Percentiles rank a stretch among this genome's conserved stretches.
Evolutionary conservation across 306 rosid genomes (phyloP).

Genomic region (Begonia masoniana): DNA sequence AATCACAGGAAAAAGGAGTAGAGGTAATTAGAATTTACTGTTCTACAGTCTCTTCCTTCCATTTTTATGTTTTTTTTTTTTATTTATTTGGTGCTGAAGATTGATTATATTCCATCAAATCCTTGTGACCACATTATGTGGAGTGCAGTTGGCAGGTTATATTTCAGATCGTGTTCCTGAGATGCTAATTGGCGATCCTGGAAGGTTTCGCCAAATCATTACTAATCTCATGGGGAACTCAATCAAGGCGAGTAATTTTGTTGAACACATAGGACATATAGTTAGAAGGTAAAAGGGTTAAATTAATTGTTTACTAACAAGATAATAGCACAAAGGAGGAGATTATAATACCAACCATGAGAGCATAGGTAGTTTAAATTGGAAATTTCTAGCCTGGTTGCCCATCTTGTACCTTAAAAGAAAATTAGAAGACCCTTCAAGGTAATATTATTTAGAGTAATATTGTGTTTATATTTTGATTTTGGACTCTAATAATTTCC

Average conservation of each 20-base stretch:
- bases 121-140: background rate
- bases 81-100: background rate
- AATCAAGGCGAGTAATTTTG: constrained; percentile 42
- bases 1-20: constrained; percentile 87
- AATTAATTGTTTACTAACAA: no score
- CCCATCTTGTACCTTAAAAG: no score
- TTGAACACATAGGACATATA: no score
- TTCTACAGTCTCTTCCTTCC: constrained; percentile 1
- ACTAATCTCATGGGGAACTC: constrained; percentile 88
- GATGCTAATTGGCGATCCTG: constrained; percentile 71
- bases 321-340: no score
- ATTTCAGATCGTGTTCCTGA: constrained; percentile 76
- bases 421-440: no score
- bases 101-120: no score
- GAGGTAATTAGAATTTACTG: constrained; percentile 46
- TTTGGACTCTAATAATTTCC: background rate
- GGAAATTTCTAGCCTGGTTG: no score
- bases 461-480: no score
- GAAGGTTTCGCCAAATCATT: constrained; percentile 80
- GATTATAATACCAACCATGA: no score
- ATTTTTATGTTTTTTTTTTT: constrained; percentile 21
- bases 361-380: no score
- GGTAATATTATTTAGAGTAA: no score
- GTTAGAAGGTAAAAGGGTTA: no score
- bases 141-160: constrained; percentile 64